These are phyloP conservation scores for Thuja plicata DNA, from an alignment of 83 land plant genomes.

Conservation along the genomic window DNA sequence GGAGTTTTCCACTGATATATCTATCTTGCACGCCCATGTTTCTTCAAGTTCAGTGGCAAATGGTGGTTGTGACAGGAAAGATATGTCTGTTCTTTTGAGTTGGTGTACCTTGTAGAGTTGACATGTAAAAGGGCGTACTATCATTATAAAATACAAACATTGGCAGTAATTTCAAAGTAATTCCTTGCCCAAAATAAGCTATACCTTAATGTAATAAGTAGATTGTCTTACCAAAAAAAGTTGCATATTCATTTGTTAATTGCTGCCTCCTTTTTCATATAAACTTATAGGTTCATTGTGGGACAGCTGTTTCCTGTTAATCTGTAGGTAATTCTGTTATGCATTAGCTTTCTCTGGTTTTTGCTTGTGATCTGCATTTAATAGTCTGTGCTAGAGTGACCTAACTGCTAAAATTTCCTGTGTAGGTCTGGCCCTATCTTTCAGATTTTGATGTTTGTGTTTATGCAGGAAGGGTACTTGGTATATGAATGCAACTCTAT, in stretches of 20 bases:
- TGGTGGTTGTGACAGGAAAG: background rate
- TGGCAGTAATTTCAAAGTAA: background rate
- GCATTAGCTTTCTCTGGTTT: background rate
- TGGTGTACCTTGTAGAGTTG: background rate
- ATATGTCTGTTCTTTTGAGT: background rate
- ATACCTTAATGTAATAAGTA: background rate
- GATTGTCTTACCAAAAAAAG: background rate
- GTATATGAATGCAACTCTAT: constrained; percentile 94
- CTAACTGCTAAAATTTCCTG: background rate
- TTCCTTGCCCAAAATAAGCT: background rate
- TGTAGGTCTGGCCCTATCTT: constrained; percentile 1
- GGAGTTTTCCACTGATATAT: background rate
- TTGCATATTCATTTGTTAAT: background rate
- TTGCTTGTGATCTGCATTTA: background rate
- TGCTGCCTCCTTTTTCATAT: background rate
- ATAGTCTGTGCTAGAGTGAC: background rate
- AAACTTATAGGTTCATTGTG: background rate
- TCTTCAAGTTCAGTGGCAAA: background rate
- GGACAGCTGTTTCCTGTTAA: background rate
- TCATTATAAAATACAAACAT: background rate
- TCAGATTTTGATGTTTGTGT: background rate
- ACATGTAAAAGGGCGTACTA: background rate
- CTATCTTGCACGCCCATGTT: background rate
- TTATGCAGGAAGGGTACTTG: constrained; percentile 82
- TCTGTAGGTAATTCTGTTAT: background rate